A percentile compares a stretch with the other conserved stretches of the same genome.
These are phyloP conservation scores for Diaporthe longicolla DNA, from an alignment of 2,329 filamentous ascomycete genomes.

Conservation along the genomic window DNA sequence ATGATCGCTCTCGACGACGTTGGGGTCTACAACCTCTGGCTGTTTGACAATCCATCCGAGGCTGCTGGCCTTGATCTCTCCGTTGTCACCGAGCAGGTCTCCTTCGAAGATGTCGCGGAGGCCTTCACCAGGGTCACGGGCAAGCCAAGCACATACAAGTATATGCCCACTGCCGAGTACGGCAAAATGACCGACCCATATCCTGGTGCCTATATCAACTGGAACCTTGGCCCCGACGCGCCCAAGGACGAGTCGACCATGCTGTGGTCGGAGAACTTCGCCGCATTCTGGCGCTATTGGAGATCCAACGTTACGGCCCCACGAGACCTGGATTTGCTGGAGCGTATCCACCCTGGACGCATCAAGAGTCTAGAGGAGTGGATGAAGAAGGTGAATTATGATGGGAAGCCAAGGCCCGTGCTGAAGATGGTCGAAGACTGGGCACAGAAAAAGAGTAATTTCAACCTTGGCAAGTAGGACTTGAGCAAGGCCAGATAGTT, in stretches of 20 bases:
- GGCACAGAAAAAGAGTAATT: neutral
- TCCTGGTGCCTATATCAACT: conserved; percentile 41
- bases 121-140: neutral
- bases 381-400: conserved; percentile 6
- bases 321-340: conserved; percentile 40
- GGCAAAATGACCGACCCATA: conserved; percentile 38
- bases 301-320: conserved; percentile 41
- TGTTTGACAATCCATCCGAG: conserved; percentile 46
- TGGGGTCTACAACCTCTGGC: conserved; percentile 47
- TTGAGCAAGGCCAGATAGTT: too few species aligned
- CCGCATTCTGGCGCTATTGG: conserved; percentile 43
- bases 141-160: neutral
- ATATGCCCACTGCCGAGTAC: neutral
- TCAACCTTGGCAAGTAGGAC: neutral
- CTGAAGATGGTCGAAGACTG: conserved; percentile 19
- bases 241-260: conserved; percentile 43
- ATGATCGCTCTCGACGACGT: conserved; percentile 48
- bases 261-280: conserved; percentile 31
- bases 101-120: conserved; percentile 31
- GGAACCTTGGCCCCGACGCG: conserved; percentile 38
- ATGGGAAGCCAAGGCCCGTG: neutral
- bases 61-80: conserved; percentile 46
- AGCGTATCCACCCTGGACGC: conserved; percentile 44
- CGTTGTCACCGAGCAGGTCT: conserved; percentile 46
- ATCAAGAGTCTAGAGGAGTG: conserved; percentile 9